Percentiles rank a stretch among this genome's conserved stretches.
These are phyloP conservation scores for Vicia sativa DNA, from an alignment of 306 rosid genomes.

Conservation along the genomic window DNA sequence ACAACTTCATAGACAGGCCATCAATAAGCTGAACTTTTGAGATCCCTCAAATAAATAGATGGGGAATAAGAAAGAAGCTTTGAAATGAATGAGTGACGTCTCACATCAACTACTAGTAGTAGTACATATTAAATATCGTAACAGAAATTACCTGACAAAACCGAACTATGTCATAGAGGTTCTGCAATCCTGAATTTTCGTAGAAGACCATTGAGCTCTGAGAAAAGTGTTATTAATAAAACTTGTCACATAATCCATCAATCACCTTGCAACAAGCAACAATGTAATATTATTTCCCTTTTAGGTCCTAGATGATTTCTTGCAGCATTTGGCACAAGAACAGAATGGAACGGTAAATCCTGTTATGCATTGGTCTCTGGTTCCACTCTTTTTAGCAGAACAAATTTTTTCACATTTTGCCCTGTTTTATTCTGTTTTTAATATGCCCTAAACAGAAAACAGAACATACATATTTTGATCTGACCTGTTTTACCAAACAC, in stretches of 20 bases:
- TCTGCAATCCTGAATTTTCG: conserved; percentile 87
- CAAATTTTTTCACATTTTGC: not conserved
- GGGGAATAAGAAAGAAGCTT: conserved; percentile 18
- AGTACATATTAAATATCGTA: conserved; percentile 21
- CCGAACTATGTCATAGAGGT: conserved; percentile 88
- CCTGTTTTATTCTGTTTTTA: not conserved
- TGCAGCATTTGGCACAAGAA: conserved; percentile 5
- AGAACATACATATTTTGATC: not conserved
- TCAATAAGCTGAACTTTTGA: conserved; percentile 14
- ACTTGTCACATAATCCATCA: conserved; percentile 29
- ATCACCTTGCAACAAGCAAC: conserved; percentile 32
- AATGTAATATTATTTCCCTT: conserved; percentile 28
- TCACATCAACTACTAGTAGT: conserved; percentile 26
- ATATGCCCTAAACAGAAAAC: conserved; percentile 5
- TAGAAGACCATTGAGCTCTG: conserved; percentile 99
- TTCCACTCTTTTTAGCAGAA: conserved; percentile 4
- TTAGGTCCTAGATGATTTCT: conserved; percentile 7
- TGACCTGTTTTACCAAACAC: not conserved
- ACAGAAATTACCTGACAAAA: conserved; percentile 73
- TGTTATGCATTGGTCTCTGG: not conserved
- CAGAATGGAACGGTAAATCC: conserved; percentile 9
- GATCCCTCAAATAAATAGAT: conserved; percentile 24
- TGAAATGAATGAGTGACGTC: conserved; percentile 19
- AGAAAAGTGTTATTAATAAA: conserved; percentile 39
- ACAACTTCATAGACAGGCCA: conserved; percentile 6